Evolutionary conservation across 1,284 basidiomycete genomes (phyloP), one percentile per base, ranked within the genome.

Genomic region (Moesziomyces parantarcticus): DNA sequence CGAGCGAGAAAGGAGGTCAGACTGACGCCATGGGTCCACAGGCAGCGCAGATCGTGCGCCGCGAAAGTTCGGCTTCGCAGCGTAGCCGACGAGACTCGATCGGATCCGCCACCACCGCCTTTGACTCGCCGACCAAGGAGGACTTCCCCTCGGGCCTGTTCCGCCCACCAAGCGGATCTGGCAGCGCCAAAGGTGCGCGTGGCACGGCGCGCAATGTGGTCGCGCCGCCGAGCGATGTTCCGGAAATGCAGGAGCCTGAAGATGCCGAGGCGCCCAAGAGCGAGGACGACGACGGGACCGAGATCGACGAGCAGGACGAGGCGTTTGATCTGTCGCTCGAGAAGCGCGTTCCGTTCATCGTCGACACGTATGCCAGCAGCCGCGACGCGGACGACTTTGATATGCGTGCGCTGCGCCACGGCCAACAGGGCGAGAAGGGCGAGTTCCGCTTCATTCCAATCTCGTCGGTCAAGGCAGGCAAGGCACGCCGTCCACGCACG

Each of bases 211-310:
- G 51, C 5, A 59, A 45, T 5, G 36, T 52, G 11, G 73, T 71
- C 2, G 73, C 75, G 3, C 73, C 73, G n/a, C 75, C 75, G 1
- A 75, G 68, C 45, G 75, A 73, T n/a, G 75, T 76, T 3, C 49
- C 50, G 6, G 64, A 67, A 22, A 45, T 62, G 21, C 56, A 62
- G 20, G 65, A 72, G 22, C 64, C 73, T 1, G 62, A 67, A 3
- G 68, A 61, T 5, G 23, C 14, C 43, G 47, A 54, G 23, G 41
- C 46, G 11, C 34, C 34, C 4, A 11, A 14, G 34, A 29, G 29
- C 29, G 29, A 36, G 16, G 34, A 36, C 11, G 34, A 52, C 14
- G 64, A 74, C 16, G 64, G 64, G 3, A 72, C 63, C 16, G 73
- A 75, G 52, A 56, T 67, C 40, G 63, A 61, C 34, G 53, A 67